Evolutionary conservation across 805 yeast species (phyloP).

Genomic region (Zygoascus tannicola): DNA sequence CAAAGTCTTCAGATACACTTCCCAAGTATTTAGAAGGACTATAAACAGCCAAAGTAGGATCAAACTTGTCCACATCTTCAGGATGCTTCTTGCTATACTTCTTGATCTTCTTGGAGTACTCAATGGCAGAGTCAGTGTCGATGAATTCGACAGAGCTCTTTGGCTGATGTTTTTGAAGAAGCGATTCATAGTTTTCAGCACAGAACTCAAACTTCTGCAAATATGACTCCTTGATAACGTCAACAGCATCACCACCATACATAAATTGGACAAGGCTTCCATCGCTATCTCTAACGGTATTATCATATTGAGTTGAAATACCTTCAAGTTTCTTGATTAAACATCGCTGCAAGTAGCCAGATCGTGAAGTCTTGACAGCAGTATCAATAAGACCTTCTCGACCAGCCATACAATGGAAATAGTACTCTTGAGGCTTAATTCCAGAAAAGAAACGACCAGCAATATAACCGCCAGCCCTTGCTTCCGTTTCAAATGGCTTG

Average conservation of each 20-base stretch:
- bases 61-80: conserved; percentile 50
- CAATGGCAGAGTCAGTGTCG: conserved; percentile 74
- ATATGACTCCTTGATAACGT: conserved; percentile 89
- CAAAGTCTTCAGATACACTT: conserved; percentile 84
- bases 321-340: conserved; percentile 97
- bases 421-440: conserved; percentile 95
- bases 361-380: conserved; percentile 96
- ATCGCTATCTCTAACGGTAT: conserved; percentile 90
- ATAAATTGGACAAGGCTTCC: conserved; percentile 89
- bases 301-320: conserved; percentile 88
- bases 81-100: conserved; percentile 55
- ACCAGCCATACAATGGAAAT: conserved; percentile 99
- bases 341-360: conserved; percentile 98
- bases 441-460: conserved; percentile 97
- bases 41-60: conserved; percentile 77
- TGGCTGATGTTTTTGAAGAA: conserved; percentile 80
- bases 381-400: conserved; percentile 99
- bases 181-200: conserved; percentile 78
- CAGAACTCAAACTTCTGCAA: conserved; percentile 91
- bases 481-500: conserved; percentile 93
- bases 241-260: conserved; percentile 96
- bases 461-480: conserved; percentile 97
- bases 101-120: conserved; percentile 72
- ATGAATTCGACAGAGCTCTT: conserved; percentile 54
- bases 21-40: conserved; percentile 90